phyloP scores from a whole-genome alignment of 768 basidiomycete species.

The Boletellus sp. region DNA sequence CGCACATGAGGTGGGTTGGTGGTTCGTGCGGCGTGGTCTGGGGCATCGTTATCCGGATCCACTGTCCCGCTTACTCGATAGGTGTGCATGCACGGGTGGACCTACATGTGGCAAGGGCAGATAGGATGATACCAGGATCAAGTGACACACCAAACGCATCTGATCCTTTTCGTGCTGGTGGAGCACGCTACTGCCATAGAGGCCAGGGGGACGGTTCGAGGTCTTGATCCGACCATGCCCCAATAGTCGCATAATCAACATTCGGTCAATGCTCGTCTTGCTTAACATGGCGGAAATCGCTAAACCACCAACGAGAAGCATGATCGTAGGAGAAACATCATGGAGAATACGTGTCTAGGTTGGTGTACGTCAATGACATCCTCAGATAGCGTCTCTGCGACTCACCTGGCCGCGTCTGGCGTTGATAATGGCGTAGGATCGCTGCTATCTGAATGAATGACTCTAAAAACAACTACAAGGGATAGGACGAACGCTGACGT shows the following conservation, averaged over 20 bases:
- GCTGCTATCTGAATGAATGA: slow-evolving; percentile 54
- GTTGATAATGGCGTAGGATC: slow-evolving; percentile 51
- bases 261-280: slow-evolving; percentile 92
- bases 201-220: slow-evolving; percentile 81
- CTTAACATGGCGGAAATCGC: slow-evolving; percentile 94
- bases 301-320: slow-evolving; percentile 97
- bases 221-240: slow-evolving; percentile 86
- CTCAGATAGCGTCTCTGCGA: background rate
- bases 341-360: slow-evolving; percentile 80
- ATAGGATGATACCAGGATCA: no score
- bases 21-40: no score
- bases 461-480: slow-evolving; percentile 75
- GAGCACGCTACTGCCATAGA: slow-evolving; percentile 98
- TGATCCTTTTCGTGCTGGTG: slow-evolving; percentile 99
- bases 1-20: no score
- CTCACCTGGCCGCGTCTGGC: slow-evolving; percentile 78
- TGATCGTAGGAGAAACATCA: slow-evolving; percentile 98
- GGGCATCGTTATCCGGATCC: no score
- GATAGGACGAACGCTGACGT: slow-evolving; percentile 89
- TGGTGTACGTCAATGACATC: background rate
- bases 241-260: slow-evolving; percentile 86
- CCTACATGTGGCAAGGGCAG: no score
- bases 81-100: no score
- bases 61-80: no score
- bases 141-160: slow-evolving; percentile 47